Evolutionary conservation across 1,284 basidiomycete genomes (phyloP), one percentile per base, ranked within the genome.

Genomic region (Malassezia sympodialis): DNA sequence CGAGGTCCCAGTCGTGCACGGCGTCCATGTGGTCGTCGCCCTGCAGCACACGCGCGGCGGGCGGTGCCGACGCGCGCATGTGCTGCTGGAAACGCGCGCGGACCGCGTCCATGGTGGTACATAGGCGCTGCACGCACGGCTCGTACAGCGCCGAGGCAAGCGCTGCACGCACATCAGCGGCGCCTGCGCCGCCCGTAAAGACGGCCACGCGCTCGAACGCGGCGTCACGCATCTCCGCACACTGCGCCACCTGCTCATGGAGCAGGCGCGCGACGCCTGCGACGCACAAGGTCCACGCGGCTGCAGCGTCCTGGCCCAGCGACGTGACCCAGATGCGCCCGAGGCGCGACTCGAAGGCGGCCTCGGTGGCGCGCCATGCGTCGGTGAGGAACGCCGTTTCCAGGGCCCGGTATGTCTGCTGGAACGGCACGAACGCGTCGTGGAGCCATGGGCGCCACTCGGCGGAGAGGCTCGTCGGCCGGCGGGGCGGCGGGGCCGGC

Each of bases 1-100:
- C 46, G 19, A 57, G 28, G 34, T 46, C 43, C 55, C 55, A 57
- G 39, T 57, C 55, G 26, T 45, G 41, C 30, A 51, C 31, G 26
- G 48, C 49, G 34, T 56, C 54, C 32, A 50, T 41, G 10, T 39
- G 37, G 19, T 49, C 48, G 26, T 47, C 55, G 23, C 43, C 30
- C 26, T 19, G 28, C 12, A 45, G 17, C 4, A 51, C 14, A 6
- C 8, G n/a, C 5, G 21, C 34, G 4, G 48, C 30, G 1, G 26
- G 26, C 17, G 31, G 26, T 15, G 45, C 52, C 12, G 17, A 35
- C 24, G 19, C 3, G 15, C 37, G 44, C 32, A 27, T 39, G 41
- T 52, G 49, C 28, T 39, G 40, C 31, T 30, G 40, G 31, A 40
- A 45, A 11, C 50, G 55, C 23, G 17, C 24, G 15, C 46, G 39